A percentile compares a stretch with the other conserved stretches of the same genome.
These are phyloP conservation scores for Melampsora americana DNA, from an alignment of 1,284 basidiomycete species.

Conservation along the genomic window DNA sequence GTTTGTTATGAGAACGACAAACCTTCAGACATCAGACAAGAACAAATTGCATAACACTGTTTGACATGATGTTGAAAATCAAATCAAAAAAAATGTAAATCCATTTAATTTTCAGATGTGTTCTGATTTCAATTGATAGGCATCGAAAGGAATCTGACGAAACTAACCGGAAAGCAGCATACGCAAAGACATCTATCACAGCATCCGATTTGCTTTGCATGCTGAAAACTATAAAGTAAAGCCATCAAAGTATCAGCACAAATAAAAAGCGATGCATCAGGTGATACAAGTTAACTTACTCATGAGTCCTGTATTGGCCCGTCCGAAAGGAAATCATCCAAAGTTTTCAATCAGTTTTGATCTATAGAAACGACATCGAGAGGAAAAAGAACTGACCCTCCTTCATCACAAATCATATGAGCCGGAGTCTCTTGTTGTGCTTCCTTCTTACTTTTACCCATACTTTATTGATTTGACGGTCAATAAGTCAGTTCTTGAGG, in stretches of 20 bases:
- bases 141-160: neutral
- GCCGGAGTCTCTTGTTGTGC: constrained; percentile 2
- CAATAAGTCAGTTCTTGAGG: no score
- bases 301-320: constrained; percentile 12
- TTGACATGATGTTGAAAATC: neutral
- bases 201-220: constrained; percentile 7
- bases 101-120: neutral
- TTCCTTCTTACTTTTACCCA: constrained; percentile 27
- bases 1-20: neutral
- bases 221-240: constrained; percentile 15
- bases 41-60: constrained; percentile 38
- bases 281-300: neutral
- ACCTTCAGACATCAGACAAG: constrained; percentile 38
- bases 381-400: constrained; percentile 27
- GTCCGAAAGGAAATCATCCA: neutral
- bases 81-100: neutral
- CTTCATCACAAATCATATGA: constrained; percentile 43
- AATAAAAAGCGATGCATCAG: neutral
- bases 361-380: no score
- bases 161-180: constrained; percentile 34
- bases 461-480: neutral
- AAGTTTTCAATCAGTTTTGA: neutral
- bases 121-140: neutral
- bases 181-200: constrained; percentile 31
- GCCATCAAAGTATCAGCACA: neutral